These are phyloP conservation scores for Hirschioporus abietinus DNA, from an alignment of 768 basidiomycete species.

Conservation along the genomic window DNA sequence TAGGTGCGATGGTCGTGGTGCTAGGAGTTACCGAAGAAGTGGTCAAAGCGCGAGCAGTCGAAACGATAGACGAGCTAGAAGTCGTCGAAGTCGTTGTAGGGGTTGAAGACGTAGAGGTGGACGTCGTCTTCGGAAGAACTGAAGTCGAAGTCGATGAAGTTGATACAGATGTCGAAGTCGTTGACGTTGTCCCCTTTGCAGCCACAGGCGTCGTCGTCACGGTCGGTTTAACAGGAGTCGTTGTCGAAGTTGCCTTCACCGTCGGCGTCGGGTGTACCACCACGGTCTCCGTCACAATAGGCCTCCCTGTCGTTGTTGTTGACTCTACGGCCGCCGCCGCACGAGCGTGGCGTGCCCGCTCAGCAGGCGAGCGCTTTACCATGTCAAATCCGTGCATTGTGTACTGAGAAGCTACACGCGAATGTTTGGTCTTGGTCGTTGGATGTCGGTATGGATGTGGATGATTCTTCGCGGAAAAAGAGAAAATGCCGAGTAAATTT, in stretches of 20 bases:
- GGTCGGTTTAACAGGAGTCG: background rate
- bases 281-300: background rate
- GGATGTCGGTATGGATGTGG: background rate
- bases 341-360: background rate
- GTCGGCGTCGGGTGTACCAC: background rate
- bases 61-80: background rate
- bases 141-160: background rate
- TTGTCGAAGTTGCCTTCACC: background rate
- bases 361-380: background rate
- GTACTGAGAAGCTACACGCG: background rate
- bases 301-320: background rate
- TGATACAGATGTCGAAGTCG: background rate
- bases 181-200: background rate
- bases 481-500: background rate
- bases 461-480: background rate
- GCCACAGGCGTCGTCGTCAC: slow-evolving; percentile 1
- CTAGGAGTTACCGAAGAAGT: background rate
- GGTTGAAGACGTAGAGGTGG: slow-evolving; percentile 7
- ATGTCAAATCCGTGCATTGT: background rate
- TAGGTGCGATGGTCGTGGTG: background rate
- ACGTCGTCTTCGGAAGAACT: slow-evolving; percentile 6
- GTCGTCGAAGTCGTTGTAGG: slow-evolving; percentile 8
- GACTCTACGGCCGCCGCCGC: background rate
- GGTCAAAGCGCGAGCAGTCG: background rate
- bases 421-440: background rate